Evolutionary conservation across 345 rosid genomes (phyloP), one percentile per base, ranked within the genome.

Genomic region (Garcia nutans): DNA sequence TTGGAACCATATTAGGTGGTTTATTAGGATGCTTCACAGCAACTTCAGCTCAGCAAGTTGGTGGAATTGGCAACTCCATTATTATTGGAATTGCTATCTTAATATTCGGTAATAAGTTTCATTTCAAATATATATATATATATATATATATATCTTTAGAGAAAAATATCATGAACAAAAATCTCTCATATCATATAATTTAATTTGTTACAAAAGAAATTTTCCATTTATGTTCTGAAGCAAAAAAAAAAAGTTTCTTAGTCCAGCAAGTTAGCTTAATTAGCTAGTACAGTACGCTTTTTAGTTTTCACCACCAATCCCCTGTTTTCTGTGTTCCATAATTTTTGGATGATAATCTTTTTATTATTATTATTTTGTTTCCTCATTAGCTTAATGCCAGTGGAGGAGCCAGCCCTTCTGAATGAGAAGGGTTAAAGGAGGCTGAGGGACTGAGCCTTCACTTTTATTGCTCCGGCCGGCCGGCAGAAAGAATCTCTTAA

Each of bases 1-100:
- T 88, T 22, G 97, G 94, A 78, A 89, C 92, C 0, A 52, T 88
- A 74, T 13, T 87, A 23, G 97, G 97, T 33, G 91, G 90, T 26
- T 90, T 82, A 8, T 50, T 91, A 64, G 97, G 97, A 33, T 86
- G 87, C 70, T 66, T 87, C 56, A 85, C 80, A 0, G 91, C 94
- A 57, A 77, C 80, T 60, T 64, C 86, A 16, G 91, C 87, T 54
- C 87, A 82, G 60, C 59, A 68, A 42, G 26, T 86, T 50, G 88
- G 89, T 11, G 87, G 91, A 23, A 49, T 78, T 45, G 90, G 92
- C 69, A 75, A 76, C 28, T 72, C 87, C 65, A 56, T 91, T 44
- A 23, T 82, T 69, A 74, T 88, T 19, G 88, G 87, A 71, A 66
- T 52, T 72, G 75, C 85, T 16, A 83, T 91, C 3, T 86, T 91